These are phyloP conservation scores for Nicotiana knightiana DNA, from an alignment of 257 asterid species.

Conservation along the genomic window DNA sequence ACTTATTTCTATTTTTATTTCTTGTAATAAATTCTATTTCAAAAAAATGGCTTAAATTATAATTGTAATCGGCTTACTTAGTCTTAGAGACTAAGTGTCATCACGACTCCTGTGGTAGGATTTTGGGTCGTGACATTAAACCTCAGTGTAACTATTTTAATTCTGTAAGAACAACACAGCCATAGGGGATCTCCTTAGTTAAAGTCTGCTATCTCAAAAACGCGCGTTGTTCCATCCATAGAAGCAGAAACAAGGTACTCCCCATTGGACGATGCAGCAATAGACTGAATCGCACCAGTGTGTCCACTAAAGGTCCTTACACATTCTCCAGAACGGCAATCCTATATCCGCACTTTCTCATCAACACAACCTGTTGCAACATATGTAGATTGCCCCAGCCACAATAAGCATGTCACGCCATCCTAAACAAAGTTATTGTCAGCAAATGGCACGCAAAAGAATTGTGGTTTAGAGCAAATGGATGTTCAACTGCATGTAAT, in stretches of 20 bases:
- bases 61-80: no score
- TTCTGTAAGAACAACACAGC: not conserved
- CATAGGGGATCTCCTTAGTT: conserved; percentile 10
- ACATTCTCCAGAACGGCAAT: conserved; percentile 66
- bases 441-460: not conserved
- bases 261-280: conserved; percentile 40
- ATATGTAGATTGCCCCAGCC: conserved; percentile 54
- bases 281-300: conserved; percentile 46
- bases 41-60: no score
- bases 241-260: conserved; percentile 64
- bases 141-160: not conserved
- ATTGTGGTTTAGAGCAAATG: not conserved
- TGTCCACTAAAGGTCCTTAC: conserved; percentile 55
- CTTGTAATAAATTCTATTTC: no score
- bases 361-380: conserved; percentile 64
- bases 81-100: no score
- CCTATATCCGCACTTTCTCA: conserved; percentile 73
- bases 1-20: no score
- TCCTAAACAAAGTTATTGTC: conserved; percentile 29
- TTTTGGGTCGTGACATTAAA: no score
- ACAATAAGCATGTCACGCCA: conserved; percentile 59
- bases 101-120: no score
- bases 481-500: not conserved
- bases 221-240: conserved; percentile 66
- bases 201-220: conserved; percentile 63